Base-by-base conservation (phyloP, 2,329 filamentous ascomycete species). In the Ophiosphaerella narmari region DNA sequence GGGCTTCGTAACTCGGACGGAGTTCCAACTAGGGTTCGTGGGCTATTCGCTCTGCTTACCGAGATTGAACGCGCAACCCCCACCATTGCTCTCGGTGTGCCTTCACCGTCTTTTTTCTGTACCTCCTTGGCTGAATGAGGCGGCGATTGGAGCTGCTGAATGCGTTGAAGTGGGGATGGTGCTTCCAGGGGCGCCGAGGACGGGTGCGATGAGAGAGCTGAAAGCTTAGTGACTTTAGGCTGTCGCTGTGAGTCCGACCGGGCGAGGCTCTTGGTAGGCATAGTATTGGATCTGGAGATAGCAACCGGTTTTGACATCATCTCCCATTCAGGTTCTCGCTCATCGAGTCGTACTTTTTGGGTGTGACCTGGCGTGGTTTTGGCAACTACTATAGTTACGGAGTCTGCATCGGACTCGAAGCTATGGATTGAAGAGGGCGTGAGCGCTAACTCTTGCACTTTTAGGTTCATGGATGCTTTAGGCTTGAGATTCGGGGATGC, bases 51-150 rank as follows among this genome's bases (percentile, higher is more conserved):
- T 34, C 68, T 56, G 21, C 60, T 65, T 16, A 73, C 68, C 21
- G 64, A 68, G 8, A 73, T 60, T 8, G 59, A 64, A 18, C 70
- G 52, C 13, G 70, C 70, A 12, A 73, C 54, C 12, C 70, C 70
- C 5, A 73, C 60, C 7, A 63, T 68, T 24, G 65, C 61, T 32
- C 60, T 64, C 13, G 55, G 35, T 5, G 26, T 44, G 14, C 23
- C 51, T 26, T 41, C 48, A 18, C 52, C 31, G 18, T 52, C 31
- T 39, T 43, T 26, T 50, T 43, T 18, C 50, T 50, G 18, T 13
- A 52, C 41, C 9, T 51, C 50, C 29, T 52, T 57, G 7, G 59
- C 58, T 13, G 60, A 56, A 9, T 51, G 48, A 8, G 63, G 62
- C 8, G 60, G 63, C 4, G 46, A 55, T 37, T 57, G 57, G 4